These are phyloP conservation scores for Suhomyces canberraensis DNA, from an alignment of 805 yeast genomes.

Conservation along the genomic window DNA sequence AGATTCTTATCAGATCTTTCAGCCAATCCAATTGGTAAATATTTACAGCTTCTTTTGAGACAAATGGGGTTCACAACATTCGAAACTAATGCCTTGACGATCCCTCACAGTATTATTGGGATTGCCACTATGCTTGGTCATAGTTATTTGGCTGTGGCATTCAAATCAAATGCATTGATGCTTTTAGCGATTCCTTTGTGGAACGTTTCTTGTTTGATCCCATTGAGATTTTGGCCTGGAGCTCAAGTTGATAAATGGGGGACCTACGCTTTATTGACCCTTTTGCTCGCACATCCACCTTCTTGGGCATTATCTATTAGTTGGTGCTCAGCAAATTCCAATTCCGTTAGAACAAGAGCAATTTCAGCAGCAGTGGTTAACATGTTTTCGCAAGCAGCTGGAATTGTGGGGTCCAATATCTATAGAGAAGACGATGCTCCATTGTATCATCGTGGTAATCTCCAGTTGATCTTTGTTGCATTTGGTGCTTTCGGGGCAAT, in stretches of 20 bases:
- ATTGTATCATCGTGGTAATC: constrained; percentile 56
- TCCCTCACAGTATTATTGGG: constrained; percentile 42
- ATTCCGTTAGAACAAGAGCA: constrained; percentile 59
- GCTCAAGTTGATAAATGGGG: constrained; percentile 43
- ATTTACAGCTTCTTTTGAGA: constrained; percentile 12
- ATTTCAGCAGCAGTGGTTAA: constrained; percentile 65
- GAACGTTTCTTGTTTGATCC: constrained; percentile 19
- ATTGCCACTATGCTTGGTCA: constrained; percentile 17
- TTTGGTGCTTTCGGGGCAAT: constrained; percentile 30
- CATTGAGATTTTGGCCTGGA: constrained; percentile 40
- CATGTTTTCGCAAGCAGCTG: constrained; percentile 59
- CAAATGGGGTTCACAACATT: constrained; percentile 51
- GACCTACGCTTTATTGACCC: constrained; percentile 36
- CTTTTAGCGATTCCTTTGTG: constrained; percentile 14
- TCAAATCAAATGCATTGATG: constrained; percentile 18
- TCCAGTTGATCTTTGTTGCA: constrained; percentile 36
- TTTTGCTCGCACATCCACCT: constrained; percentile 44
- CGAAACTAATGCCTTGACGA: constrained; percentile 49
- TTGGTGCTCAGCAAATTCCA: constrained; percentile 63
- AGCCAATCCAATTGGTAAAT: constrained; percentile 13
- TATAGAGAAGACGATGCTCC: constrained; percentile 60
- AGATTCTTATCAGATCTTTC: constrained; percentile 21
- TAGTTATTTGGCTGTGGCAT: constrained; percentile 21
- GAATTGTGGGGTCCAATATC: constrained; percentile 52
- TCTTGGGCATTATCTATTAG: constrained; percentile 54